Percentiles rank a stretch among this genome's conserved stretches.
These are phyloP conservation scores for Oxyria digyna DNA, from an alignment of 148 eudicot species.

Conservation along the genomic window DNA sequence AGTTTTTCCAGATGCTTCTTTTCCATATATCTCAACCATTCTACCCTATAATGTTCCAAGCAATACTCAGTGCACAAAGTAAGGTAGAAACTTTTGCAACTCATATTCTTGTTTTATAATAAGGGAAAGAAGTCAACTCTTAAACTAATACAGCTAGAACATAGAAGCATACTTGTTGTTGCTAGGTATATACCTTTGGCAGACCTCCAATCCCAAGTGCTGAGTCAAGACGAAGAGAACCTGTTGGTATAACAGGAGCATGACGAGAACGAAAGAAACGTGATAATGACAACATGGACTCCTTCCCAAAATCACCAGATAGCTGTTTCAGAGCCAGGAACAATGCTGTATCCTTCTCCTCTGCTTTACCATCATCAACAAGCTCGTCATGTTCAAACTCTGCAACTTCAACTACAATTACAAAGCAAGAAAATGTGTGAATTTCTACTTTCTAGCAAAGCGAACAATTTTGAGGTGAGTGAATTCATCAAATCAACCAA, in stretches of 20 bases:
- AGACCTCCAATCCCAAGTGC: constrained; percentile 96
- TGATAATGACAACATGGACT: constrained; percentile 76
- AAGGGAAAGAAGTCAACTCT: background rate
- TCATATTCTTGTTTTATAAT: background rate
- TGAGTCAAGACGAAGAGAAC: constrained; percentile 83
- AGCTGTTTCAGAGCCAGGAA: constrained; percentile 56
- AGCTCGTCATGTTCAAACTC: constrained; percentile 54
- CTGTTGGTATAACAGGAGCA: constrained; percentile 79
- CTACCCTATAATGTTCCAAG: constrained; percentile 58
- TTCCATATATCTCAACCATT: constrained; percentile 88
- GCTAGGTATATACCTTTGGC: constrained; percentile 52
- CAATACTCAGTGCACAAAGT: background rate
- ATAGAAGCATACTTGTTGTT: background rate
- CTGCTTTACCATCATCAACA: constrained; percentile 34
- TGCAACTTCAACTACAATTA: constrained; percentile 48
- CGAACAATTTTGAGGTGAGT: background rate
- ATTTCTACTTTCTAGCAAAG: background rate
- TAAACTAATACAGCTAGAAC: background rate
- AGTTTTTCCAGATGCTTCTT: constrained; percentile 97
- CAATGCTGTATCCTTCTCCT: constrained; percentile 58
- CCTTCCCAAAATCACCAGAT: constrained; percentile 63
- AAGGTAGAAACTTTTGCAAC: constrained; percentile 2
- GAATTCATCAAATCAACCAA: background rate
- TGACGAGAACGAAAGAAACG: constrained; percentile 72
- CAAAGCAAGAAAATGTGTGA: constrained; percentile 3